phyloP scores from a whole-genome alignment of 352 stramenopile species.

The Globisporangium spiculum region DNA sequence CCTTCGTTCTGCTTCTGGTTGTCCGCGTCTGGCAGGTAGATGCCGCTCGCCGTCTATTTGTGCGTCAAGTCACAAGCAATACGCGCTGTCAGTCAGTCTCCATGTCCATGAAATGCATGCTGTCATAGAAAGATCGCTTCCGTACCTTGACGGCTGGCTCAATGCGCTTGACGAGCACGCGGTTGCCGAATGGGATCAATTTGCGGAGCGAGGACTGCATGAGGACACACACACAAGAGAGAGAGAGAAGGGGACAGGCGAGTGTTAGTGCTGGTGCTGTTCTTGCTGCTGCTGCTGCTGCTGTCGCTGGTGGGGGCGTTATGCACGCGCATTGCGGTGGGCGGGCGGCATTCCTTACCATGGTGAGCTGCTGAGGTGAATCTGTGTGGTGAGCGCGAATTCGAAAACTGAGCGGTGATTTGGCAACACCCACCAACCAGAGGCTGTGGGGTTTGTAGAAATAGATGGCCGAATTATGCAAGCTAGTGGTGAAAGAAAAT shows the following conservation, averaged over 20 bases:
- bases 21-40: constrained; percentile 93
- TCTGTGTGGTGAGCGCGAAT: constrained; percentile 19
- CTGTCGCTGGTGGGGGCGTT: background rate
- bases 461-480: background rate
- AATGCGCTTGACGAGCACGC: constrained; percentile 92
- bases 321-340: background rate
- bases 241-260: background rate
- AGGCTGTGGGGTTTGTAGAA: background rate
- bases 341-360: constrained; percentile 6
- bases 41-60: constrained; percentile 87
- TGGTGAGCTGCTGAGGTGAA: constrained; percentile 3
- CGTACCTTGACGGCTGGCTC: constrained; percentile 84
- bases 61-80: background rate
- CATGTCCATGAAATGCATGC: background rate
- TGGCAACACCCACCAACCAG: background rate
- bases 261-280: background rate
- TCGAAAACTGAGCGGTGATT: constrained; percentile 13
- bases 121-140: background rate
- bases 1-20: constrained; percentile 94
- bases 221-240: background rate
- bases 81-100: constrained; percentile 5
- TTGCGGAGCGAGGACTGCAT: constrained; percentile 63
- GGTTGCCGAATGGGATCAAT: constrained; percentile 94
- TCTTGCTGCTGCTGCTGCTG: background rate
- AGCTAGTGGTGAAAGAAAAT: background rate